Base-by-base conservation (phyloP, 2,329 filamentous ascomycete species). In the Colletotrichum nymphaeae region DNA sequence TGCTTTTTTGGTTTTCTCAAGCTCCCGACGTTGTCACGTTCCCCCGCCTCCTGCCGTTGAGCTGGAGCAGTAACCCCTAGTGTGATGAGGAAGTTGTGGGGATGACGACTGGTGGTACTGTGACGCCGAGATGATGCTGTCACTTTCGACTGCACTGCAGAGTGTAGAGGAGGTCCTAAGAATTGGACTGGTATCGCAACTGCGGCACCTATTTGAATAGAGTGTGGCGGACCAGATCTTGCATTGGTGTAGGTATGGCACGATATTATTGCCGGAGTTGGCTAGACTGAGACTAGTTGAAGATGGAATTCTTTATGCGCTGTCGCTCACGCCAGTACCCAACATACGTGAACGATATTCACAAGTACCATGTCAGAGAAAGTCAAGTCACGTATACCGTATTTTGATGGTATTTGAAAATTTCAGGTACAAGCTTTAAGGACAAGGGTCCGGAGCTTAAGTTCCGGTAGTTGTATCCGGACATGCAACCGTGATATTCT, bases 381-480 rank as follows among this genome's bases (percentile, higher is more conserved):
- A 56, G 5, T 9, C 11, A 55, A 19, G 24, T 19, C 16, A 4
- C 9, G 19, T 3, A n/a, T 19, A 2, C 16, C 9, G 26, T 12
- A n/a, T 12, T n/a, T 26, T 2, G 0, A n/a, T 30, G 35, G 14
- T 7, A 5, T 28, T 16, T n/a, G 30, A n/a, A 14, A 53, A 55
- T 4, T 19, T 26, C 16, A 22, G 46, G n/a, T 26, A 37, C 35
- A 22, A n/a, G 1, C 6, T 3, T 28, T 11, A 7, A 32, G 8
- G 55, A 42, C 60, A 22, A 19, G 53, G 22, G 11, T 66, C 67
- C 67, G 67, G 67, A 70, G 56, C 67, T 70, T 37, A 59, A 28
- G n/a, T 62, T 73, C 71, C 71, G 67, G 22, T 22, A 62, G 12
- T 8, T 7, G 4, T 52, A 7, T 32, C 28, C 56, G 24, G 14